Evolutionary conservation across 2,329 filamentous ascomycete genomes (phyloP).

Genomic region (Trichoderma afroharzianum): DNA sequence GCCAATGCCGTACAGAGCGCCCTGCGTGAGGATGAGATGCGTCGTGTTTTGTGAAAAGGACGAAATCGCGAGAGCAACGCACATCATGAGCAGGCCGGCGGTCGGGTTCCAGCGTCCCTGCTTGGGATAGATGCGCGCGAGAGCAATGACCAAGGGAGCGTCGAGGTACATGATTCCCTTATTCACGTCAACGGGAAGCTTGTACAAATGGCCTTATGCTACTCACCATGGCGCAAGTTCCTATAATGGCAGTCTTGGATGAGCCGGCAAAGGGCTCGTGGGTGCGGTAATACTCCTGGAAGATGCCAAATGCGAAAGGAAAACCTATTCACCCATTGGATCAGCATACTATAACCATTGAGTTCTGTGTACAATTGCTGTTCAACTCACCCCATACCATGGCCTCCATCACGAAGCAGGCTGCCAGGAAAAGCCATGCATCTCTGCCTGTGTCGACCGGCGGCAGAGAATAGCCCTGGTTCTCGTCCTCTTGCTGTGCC

Average conservation of each 20-base stretch:
- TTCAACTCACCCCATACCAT: slow-evolving; percentile 31
- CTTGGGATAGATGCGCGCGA: slow-evolving; percentile 42
- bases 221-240: slow-evolving; percentile 57
- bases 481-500: not conserved
- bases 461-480: slow-evolving; percentile 25
- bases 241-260: slow-evolving; percentile 57
- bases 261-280: slow-evolving; percentile 55
- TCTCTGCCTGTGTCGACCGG: slow-evolving; percentile 32
- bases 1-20: slow-evolving; percentile 57
- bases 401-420: slow-evolving; percentile 32
- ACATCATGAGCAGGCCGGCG: slow-evolving; percentile 48
- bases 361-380: not conserved
- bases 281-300: slow-evolving; percentile 64
- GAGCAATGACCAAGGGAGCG: slow-evolving; percentile 45
- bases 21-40: slow-evolving; percentile 58
- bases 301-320: slow-evolving; percentile 65
- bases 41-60: slow-evolving; percentile 51
- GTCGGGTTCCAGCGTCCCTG: slow-evolving; percentile 42
- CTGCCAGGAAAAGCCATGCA: slow-evolving; percentile 33
- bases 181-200: not conserved
- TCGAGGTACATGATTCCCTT: slow-evolving; percentile 55
- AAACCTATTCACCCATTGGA: slow-evolving; percentile 48
- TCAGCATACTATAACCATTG: not conserved
- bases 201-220: not conserved
- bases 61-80: slow-evolving; percentile 47